Percentiles rank a stretch among this genome's conserved stretches.
Conservation (phyloP, 352 stramenopile species). For the Phytophthora foliorum region DNA sequence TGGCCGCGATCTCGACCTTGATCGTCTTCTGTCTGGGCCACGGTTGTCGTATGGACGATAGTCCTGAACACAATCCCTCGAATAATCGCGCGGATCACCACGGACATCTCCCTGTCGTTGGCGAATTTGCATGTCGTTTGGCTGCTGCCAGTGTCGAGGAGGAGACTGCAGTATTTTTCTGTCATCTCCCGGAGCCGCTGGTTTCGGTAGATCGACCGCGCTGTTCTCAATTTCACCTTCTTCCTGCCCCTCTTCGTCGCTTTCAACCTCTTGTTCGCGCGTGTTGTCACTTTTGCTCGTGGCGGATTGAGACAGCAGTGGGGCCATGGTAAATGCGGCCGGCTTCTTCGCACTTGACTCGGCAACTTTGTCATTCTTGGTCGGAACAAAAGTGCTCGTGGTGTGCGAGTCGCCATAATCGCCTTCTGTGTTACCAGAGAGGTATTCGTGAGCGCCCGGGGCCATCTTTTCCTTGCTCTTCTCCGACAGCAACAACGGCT, state of each 20-base stretch:
- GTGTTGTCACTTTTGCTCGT: background rate
- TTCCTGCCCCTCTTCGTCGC: constrained; percentile 25
- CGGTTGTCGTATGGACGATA: background rate
- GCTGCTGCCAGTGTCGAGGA: constrained; percentile 13
- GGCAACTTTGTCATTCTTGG: background rate
- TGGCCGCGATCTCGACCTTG: constrained; percentile 25
- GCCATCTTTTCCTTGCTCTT: background rate
- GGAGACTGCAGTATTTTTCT: constrained; percentile 8
- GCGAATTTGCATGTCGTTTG: constrained; percentile 1
- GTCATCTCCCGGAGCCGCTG: background rate
- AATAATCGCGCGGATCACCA: constrained; percentile 6
- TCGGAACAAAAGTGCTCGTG: background rate
- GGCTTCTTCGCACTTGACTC: background rate
- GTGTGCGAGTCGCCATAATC: background rate
- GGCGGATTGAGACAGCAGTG: background rate
- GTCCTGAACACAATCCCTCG: background rate
- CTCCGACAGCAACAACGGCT: background rate
- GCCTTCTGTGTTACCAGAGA: background rate
- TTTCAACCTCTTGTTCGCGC: constrained; percentile 3
- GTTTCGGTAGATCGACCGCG: background rate
- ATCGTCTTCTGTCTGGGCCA: constrained; percentile 14
- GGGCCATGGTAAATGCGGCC: background rate
- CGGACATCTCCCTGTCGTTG: constrained; percentile 12
- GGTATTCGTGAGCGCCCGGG: background rate
- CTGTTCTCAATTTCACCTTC: constrained; percentile 32